Percentiles rank a stretch among this genome's conserved stretches.
phyloP scores from a whole-genome alignment of 139 green algal species.

The Chlamydomonas sphaeroides region DNA sequence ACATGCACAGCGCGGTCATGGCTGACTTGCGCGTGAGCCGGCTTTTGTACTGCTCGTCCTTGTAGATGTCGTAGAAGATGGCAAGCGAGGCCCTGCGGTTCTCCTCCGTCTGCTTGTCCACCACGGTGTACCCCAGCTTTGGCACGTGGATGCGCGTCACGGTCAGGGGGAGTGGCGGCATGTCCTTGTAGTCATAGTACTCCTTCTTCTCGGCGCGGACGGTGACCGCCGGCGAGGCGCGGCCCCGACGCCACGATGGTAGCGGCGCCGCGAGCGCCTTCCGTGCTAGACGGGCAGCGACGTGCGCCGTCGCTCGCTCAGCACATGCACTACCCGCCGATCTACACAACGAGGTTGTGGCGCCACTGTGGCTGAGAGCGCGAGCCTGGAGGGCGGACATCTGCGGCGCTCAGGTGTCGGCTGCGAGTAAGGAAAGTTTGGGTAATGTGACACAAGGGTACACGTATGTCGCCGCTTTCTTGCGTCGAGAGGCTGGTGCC shows the following conservation, averaged over 20 bases:
- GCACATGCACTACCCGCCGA: too few relatives aligned
- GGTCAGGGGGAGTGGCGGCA: slow-evolving; percentile 62
- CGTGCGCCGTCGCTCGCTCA: too few relatives aligned
- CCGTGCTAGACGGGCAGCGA: too few relatives aligned
- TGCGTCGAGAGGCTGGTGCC: too few relatives aligned
- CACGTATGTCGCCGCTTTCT: too few relatives aligned
- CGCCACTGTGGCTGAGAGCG: not conserved
- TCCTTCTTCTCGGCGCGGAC: slow-evolving; percentile 42
- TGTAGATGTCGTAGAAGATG: slow-evolving; percentile 73
- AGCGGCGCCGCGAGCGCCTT: too few relatives aligned
- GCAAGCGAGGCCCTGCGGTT: slow-evolving; percentile 61
- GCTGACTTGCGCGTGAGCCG: slow-evolving; percentile 52
- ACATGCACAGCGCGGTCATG: slow-evolving; percentile 73
- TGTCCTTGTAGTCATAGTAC: slow-evolving; percentile 73
- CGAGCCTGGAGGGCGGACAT: not conserved
- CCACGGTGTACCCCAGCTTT: slow-evolving; percentile 59
- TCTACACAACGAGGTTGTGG: not conserved
- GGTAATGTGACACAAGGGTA: too few relatives aligned
- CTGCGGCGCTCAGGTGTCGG: too few relatives aligned
- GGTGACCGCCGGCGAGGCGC: not conserved
- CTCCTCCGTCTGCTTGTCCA: slow-evolving; percentile 44
- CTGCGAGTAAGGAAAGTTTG: too few relatives aligned
- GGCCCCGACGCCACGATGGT: too few relatives aligned
- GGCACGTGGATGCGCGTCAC: slow-evolving; percentile 60
- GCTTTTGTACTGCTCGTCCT: slow-evolving; percentile 68